Conservation (phyloP, 2,329 filamentous ascomycete species). For the Colletotrichum noveboracense region DNA sequence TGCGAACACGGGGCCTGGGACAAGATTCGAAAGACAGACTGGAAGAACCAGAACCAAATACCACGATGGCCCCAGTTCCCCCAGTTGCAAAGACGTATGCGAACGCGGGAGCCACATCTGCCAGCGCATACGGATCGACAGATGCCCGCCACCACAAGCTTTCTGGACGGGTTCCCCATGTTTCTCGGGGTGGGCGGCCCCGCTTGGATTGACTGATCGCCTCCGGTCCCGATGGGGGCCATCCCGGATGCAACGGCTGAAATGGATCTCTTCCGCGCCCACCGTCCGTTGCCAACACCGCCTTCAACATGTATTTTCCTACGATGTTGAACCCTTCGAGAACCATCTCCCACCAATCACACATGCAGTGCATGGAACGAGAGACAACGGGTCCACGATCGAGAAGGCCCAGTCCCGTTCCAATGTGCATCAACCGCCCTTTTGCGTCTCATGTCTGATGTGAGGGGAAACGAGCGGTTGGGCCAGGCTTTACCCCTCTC, state of each 20-base stretch:
- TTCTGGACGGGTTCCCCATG: not conserved
- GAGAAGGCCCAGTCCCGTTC: not conserved
- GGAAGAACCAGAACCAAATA: not conserved
- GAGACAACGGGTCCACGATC: not conserved
- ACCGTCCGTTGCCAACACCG: not conserved
- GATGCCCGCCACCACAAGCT: not conserved
- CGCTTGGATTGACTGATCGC: not conserved
- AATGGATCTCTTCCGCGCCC: not conserved
- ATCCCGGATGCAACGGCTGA: constrained; percentile 2
- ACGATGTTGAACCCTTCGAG: not conserved
- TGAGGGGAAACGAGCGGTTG: not conserved
- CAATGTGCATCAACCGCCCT: not conserved
- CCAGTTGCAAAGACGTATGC: not conserved
- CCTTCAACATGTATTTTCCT: not conserved
- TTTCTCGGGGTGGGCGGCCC: not conserved
- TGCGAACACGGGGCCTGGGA: not conserved
- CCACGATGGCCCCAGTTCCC: not conserved
- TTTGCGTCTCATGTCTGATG: not conserved
- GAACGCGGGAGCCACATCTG: not conserved
- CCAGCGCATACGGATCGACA: not conserved
- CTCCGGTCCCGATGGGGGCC: not conserved
- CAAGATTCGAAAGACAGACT: not conserved
- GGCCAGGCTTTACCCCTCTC: not conserved
- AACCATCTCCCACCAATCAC: not conserved
- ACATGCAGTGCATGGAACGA: not conserved